Evolutionary conservation across 768 basidiomycete genomes (phyloP), one percentile per base, ranked within the genome.

Genomic region (Trametes elegans): DNA sequence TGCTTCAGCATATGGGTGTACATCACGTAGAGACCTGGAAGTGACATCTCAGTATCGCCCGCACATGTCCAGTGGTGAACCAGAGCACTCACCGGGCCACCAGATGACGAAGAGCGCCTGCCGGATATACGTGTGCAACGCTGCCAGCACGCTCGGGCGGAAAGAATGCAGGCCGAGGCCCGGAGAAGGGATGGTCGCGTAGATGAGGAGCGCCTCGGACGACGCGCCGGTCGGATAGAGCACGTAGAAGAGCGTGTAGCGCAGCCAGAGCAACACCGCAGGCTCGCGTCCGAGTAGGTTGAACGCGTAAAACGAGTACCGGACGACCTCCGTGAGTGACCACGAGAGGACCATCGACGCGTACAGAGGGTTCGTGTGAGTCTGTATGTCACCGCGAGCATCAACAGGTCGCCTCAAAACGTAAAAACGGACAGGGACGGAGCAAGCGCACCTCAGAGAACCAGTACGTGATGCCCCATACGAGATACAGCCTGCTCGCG

Each of bases 201-300:
- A 85, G 65, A 85, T 87, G 53, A 96, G 78, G 67, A 87, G 82
- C 0, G 93, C 94, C 71, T 99, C 97, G 21, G 91, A 93, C 6
- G 82, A 80, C 1, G 97, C 96, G 40, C 97, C 97, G 21, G 93
- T 68, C 5, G 92, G 94, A 73, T 99, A 98, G n/a, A 98, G 80
- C 42, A 93, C 57, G 71, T 88, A 96, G 72, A 98, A 99, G 7
- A 92, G 82, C 18, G 93, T 90, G 78, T 98, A 99, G 50, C 96
- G 92, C 38, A 88, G 69, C 75, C 79, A 88, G 23, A 84, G 73
- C 38, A 91, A 79, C 14, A 70, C 28, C 2, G 55, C 57, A 19
- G 78, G 70, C 61, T 84, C 80, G 62, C 67, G 60, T 5, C 82
- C 81, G 36, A 90, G 58, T 5, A 96, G 78, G 38, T 74, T 76